These are phyloP conservation scores for Venturia oleaginea DNA, from an alignment of 2,329 filamentous ascomycete species.

Conservation along the genomic window DNA sequence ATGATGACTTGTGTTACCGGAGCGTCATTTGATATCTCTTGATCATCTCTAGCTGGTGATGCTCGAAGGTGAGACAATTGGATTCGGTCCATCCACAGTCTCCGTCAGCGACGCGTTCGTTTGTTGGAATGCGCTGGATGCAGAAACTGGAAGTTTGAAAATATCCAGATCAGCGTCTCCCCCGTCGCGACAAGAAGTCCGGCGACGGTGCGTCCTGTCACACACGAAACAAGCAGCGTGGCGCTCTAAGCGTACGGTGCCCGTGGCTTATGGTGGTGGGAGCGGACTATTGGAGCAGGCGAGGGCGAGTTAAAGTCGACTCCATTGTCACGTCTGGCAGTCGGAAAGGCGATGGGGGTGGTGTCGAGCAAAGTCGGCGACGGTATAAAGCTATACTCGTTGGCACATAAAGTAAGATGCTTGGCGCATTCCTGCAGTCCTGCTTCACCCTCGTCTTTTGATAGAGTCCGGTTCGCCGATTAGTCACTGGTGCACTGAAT, in stretches of 20 bases:
- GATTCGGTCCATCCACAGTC: not conserved
- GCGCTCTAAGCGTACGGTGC: not conserved
- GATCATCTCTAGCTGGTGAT: not conserved
- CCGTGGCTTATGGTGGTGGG: too few species aligned
- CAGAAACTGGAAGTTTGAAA: not conserved
- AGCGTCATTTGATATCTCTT: constrained; percentile 7
- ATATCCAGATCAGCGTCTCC: not conserved
- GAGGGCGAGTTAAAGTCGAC: not conserved
- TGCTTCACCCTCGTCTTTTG: too few species aligned
- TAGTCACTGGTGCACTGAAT: not conserved
- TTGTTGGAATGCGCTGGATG: not conserved
- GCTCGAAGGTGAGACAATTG: not conserved
- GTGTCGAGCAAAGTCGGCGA: too few species aligned
- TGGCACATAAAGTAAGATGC: too few species aligned
- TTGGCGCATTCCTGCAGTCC: too few species aligned
- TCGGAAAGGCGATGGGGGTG: not conserved
- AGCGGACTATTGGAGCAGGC: not conserved
- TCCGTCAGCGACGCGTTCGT: not conserved
- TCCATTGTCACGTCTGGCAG: not conserved
- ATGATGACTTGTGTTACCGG: constrained; percentile 1
- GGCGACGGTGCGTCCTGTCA: not conserved
- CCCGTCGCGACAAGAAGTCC: not conserved
- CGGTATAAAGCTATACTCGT: too few species aligned
- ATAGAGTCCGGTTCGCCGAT: not conserved
- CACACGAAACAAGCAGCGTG: not conserved